Evolutionary conservation across 208 protist species (phyloP).

Genomic region (Leishmania arabica): DNA sequence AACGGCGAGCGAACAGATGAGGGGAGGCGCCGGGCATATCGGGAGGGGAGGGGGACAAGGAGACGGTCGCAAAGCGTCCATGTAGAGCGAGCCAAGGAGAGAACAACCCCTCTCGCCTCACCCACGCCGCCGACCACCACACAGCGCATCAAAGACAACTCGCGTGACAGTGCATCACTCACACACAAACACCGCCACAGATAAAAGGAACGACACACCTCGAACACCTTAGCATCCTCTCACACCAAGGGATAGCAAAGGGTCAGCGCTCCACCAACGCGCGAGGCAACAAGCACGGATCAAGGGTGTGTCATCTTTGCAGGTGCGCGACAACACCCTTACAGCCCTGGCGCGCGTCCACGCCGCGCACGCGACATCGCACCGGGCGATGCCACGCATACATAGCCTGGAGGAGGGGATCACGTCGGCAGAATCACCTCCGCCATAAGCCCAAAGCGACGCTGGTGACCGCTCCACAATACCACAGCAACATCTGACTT

Average conservation of each 20-base stretch:
- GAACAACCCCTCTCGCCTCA: not conserved
- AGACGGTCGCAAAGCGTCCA: not conserved
- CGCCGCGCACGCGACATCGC: not conserved
- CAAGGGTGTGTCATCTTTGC: not conserved
- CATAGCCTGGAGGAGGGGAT: not conserved
- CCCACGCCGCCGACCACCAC: not conserved
- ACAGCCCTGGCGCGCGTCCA: not conserved
- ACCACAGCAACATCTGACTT: not conserved
- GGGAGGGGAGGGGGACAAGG: not conserved
- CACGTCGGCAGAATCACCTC: not conserved
- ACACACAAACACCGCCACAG: not conserved
- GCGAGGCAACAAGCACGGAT: not conserved
- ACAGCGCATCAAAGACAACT: not conserved
- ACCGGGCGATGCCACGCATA: not conserved
- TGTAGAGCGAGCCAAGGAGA: not conserved
- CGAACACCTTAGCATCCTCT: not conserved
- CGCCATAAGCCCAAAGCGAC: not conserved
- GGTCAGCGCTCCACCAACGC: not conserved
- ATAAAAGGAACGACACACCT: constrained; percentile 8
- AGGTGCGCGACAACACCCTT: not conserved
- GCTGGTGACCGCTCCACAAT: not conserved
- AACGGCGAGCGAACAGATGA: constrained; percentile 11
- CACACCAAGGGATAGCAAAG: not conserved
- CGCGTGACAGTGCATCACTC: not conserved
- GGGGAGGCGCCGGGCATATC: not conserved